Percentiles rank a stretch among this genome's conserved stretches.
These are phyloP conservation scores for Fistulifera solaris DNA, from an alignment of 108 stramenopile genomes.

Conservation along the genomic window DNA sequence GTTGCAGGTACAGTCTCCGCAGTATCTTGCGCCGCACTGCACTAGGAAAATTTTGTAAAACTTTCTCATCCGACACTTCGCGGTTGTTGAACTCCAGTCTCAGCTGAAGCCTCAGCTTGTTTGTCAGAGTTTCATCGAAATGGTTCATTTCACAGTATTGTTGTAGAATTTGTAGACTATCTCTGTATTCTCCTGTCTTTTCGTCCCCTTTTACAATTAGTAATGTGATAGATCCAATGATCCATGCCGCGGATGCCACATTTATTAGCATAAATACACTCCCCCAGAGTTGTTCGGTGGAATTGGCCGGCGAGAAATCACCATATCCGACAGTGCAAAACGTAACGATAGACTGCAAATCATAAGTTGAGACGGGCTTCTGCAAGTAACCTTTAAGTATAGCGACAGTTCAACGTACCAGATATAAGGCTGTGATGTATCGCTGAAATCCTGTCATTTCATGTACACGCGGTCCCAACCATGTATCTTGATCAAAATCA, in stretches of 20 bases:
- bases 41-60: conserved; percentile 34
- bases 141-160: conserved; percentile 25
- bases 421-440: conserved; percentile 40
- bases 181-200: conserved; percentile 38
- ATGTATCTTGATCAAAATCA: conserved; percentile 31
- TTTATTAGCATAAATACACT: conserved; percentile 35
- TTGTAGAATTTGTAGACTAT: conserved; percentile 22
- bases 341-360: conserved; percentile 23
- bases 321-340: conserved; percentile 46
- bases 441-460: conserved; percentile 24
- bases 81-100: conserved; percentile 35
- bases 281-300: conserved; percentile 25
- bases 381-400: too few relatives aligned
- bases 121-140: conserved; percentile 21
- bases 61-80: conserved; percentile 41
- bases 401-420: background rate
- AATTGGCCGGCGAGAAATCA: conserved; percentile 29
- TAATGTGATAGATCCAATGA: conserved; percentile 38
- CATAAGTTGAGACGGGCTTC: too few relatives aligned
- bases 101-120: conserved; percentile 26
- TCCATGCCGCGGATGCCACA: conserved; percentile 33
- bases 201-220: conserved; percentile 38
- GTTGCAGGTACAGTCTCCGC: conserved; percentile 24
- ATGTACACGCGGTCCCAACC: conserved; percentile 23
- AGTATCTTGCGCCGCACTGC: conserved; percentile 39